A percentile compares a stretch with the other conserved stretches of the same genome.
These are phyloP conservation scores for Venturia pyrina DNA, from an alignment of 2,329 filamentous ascomycete genomes.

Conservation along the genomic window DNA sequence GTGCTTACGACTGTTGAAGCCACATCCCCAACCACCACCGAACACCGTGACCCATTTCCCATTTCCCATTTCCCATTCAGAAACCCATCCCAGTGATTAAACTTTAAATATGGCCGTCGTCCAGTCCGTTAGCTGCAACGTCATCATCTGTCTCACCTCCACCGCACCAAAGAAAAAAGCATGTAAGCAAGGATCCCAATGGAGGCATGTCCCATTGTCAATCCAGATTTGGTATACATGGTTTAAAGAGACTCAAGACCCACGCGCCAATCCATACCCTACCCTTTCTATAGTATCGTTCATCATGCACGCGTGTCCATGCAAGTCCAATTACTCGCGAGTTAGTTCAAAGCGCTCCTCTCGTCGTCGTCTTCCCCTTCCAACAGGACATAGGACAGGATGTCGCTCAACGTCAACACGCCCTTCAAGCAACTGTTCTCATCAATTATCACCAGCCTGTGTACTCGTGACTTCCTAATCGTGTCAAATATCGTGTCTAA, in stretches of 20 bases:
- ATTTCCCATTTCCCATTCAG: too few relatives aligned
- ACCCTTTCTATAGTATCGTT: neutral
- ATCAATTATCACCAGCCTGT: slow-evolving; percentile 86
- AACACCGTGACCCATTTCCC: too few relatives aligned
- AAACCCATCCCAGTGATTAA: too few relatives aligned
- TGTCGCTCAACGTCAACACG: slow-evolving; percentile 88
- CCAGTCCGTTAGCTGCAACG: neutral
- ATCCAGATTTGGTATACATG: neutral
- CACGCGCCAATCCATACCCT: neutral
- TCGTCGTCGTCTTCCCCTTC: slow-evolving; percentile 55
- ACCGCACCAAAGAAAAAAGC: neutral
- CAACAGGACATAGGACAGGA: slow-evolving; percentile 86
- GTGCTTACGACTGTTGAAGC: too few relatives aligned
- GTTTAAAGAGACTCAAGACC: neutral
- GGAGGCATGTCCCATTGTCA: neutral
- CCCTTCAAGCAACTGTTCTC: slow-evolving; percentile 78
- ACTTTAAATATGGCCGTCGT: too few relatives aligned
- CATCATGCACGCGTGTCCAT: neutral
- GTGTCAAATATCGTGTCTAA: slow-evolving; percentile 96
- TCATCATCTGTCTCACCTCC: neutral
- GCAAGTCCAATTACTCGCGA: neutral
- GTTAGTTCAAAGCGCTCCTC: slow-evolving; percentile 17
- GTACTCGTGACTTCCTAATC: slow-evolving; percentile 86
- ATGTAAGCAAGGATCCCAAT: neutral
- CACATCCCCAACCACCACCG: too few relatives aligned